phyloP scores from a whole-genome alignment of 179 eudicot genomes.

The Pouteria campechiana region DNA sequence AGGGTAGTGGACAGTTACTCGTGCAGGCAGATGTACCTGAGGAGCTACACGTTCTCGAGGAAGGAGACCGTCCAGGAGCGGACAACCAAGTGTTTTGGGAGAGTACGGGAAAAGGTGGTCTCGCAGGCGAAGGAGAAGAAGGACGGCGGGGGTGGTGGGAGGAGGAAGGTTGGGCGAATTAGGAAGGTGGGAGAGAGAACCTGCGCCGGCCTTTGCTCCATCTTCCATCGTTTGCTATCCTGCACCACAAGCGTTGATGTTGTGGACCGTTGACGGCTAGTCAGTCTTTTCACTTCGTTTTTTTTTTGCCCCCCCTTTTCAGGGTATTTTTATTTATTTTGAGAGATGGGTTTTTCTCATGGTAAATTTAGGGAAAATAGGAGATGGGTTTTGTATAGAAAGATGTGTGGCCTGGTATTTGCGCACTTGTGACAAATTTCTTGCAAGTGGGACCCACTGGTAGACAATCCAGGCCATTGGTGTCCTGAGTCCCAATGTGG shows the following conservation, averaged over 20 bases:
- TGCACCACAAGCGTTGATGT: constrained; percentile 85
- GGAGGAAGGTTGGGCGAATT: constrained; percentile 4
- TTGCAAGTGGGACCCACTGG: too few species aligned
- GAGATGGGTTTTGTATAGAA: too few species aligned
- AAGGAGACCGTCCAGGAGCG: constrained; percentile 49
- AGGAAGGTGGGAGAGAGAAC: constrained; percentile 34
- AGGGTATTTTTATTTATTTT: too few species aligned
- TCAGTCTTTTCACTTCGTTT: too few species aligned
- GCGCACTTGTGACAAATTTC: too few species aligned
- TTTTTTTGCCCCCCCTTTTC: too few species aligned
- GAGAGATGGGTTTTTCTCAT: too few species aligned
- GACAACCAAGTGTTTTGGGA: constrained; percentile 50
- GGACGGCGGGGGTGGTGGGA: background rate
- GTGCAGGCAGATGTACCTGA: constrained; percentile 68
- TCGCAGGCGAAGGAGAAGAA: constrained; percentile 9
- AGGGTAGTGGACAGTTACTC: constrained; percentile 77
- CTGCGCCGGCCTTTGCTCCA: constrained; percentile 33
- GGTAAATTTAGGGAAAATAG: too few species aligned
- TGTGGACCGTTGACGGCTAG: too few species aligned
- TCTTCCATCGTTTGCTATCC: constrained; percentile 53
- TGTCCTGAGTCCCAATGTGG: too few species aligned
- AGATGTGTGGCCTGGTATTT: too few species aligned
- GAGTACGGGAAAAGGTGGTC: constrained; percentile 40
- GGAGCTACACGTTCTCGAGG: constrained; percentile 77
- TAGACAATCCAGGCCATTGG: too few species aligned